phyloP scores from a whole-genome alignment of 1,139 yeast genomes.

The Wickerhamomyces sp. region DNA sequence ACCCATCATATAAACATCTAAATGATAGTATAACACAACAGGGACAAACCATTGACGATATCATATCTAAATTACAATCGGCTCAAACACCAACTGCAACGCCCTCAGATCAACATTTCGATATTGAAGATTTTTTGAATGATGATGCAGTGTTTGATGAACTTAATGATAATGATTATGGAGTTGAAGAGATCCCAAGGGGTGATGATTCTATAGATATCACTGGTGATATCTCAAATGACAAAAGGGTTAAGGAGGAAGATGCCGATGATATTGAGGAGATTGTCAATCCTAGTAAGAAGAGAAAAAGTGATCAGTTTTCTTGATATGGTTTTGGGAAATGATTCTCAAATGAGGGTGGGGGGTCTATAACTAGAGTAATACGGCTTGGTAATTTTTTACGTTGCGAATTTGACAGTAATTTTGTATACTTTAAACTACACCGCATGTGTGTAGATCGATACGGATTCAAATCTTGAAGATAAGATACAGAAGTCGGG shows the following conservation, averaged over 20 bases:
- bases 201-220: neutral
- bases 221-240: neutral
- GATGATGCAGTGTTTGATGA: constrained; percentile 11
- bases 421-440: too few species aligned
- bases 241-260: neutral
- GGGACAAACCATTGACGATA: constrained; percentile 21
- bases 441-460: too few species aligned
- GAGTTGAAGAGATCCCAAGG: constrained; percentile 1
- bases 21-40: constrained; percentile 20
- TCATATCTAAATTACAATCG: constrained; percentile 15
- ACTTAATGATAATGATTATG: constrained; percentile 3
- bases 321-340: neutral
- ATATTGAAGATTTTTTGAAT: constrained; percentile 18
- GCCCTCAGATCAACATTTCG: neutral
- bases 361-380: neutral
- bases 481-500: too few species aligned
- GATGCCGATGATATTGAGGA: constrained; percentile 11
- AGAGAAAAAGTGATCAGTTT: constrained; percentile 7
- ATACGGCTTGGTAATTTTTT: too few species aligned
- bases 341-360: neutral
- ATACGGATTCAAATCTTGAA: too few species aligned
- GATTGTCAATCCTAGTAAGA: constrained; percentile 11
- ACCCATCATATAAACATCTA: constrained; percentile 15
- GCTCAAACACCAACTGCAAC: constrained; percentile 1
- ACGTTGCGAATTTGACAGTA: too few species aligned